A percentile compares a stretch with the other conserved stretches of the same genome.
These are phyloP conservation scores for Pseudohyphozyma bogoriensis DNA, from an alignment of 768 basidiomycete species.

Conservation along the genomic window DNA sequence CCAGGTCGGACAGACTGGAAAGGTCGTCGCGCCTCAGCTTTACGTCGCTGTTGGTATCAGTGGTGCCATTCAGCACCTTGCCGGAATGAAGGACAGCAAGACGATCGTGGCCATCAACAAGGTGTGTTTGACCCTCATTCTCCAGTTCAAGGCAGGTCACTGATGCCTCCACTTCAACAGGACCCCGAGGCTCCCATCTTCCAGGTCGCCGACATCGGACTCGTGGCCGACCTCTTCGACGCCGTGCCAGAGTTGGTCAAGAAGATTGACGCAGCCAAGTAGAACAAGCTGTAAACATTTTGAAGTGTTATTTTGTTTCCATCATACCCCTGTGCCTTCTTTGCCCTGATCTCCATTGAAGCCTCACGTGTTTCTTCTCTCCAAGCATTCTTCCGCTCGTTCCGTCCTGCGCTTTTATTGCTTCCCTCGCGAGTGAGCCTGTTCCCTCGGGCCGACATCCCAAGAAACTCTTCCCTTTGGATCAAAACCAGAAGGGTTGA, in stretches of 20 bases:
- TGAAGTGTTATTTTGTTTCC: no score
- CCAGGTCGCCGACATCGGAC: constrained; percentile 91
- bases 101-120: constrained; percentile 97
- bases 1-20: constrained; percentile 99
- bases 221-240: constrained; percentile 87
- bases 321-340: no score
- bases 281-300: not conserved
- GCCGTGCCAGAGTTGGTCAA: constrained; percentile 81
- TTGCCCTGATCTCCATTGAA: no score
- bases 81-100: constrained; percentile 99
- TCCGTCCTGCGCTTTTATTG: no score
- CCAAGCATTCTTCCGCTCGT: no score
- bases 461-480: no score
- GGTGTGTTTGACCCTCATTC: constrained; percentile 42
- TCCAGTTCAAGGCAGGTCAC: not conserved
- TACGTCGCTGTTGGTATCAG: constrained; percentile 96
- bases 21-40: constrained; percentile 91
- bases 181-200: constrained; percentile 97
- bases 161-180: constrained; percentile 42
- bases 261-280: constrained; percentile 55
- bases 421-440: no score
- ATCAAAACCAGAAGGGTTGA: no score
- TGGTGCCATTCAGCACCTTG: constrained; percentile 96
- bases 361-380: no score
- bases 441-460: no score